Conservation (phyloP, 495 filamentous ascomycete species). For the Penicillium bialowiezense region DNA sequence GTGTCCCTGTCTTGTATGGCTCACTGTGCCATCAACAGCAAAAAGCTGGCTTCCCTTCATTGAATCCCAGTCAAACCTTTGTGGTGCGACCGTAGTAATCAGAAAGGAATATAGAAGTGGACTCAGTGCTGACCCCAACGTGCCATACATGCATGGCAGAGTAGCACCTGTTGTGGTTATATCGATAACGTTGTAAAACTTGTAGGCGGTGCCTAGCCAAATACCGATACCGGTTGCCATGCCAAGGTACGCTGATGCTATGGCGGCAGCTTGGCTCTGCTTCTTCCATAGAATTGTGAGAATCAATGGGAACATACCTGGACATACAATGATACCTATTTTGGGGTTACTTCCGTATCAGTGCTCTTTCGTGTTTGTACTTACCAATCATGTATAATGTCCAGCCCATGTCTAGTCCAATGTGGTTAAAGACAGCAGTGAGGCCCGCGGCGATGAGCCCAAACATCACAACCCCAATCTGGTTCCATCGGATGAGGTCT, state of each 20-base stretch:
- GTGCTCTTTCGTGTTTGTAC: background rate
- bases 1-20: background rate
- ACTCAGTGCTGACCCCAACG: conserved; percentile 19
- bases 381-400: conserved; percentile 24
- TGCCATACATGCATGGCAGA: conserved; percentile 32
- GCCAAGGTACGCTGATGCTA: conserved; percentile 32
- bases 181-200: conserved; percentile 32
- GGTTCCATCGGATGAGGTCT: background rate
- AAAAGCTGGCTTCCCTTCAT: background rate
- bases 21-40: background rate
- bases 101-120: conserved; percentile 13
- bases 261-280: conserved; percentile 30
- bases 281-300: conserved; percentile 39
- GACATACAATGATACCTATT: background rate
- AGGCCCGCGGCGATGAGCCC: background rate
- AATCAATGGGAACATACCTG: conserved; percentile 29
- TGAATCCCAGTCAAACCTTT: conserved; percentile 25
- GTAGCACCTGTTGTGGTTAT: conserved; percentile 32
- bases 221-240: conserved; percentile 35
- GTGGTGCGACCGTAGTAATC: conserved; percentile 6
- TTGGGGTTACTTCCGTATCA: no score
- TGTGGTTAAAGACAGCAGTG: background rate
- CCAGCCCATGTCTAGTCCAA: conserved; percentile 5
- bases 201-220: conserved; percentile 37
- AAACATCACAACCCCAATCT: background rate